Percentiles rank a stretch among this genome's conserved stretches.
Conservation (phyloP, 352 stramenopile genomes). For the Thraustochytrium sp. region DNA sequence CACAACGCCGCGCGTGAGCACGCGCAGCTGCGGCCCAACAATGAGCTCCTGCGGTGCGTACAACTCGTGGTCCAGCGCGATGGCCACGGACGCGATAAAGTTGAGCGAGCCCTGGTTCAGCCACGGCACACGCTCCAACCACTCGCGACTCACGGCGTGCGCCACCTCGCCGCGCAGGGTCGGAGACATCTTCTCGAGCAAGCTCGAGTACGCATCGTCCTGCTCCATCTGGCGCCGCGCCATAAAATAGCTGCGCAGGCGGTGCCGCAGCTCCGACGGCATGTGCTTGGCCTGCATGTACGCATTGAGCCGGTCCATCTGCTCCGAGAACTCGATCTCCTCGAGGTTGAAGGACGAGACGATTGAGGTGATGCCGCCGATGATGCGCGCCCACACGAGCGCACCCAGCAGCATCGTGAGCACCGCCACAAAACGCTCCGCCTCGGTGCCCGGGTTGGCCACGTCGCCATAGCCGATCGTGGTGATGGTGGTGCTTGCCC, state of each 20-base stretch:
- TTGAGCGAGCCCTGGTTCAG: slow-evolving; percentile 14
- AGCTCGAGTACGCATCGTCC: slow-evolving; percentile 2
- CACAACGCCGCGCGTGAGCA: slow-evolving; percentile 17
- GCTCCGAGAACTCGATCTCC: slow-evolving; percentile 18
- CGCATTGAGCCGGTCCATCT: slow-evolving; percentile 30
- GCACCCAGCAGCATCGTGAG: slow-evolving; percentile 43
- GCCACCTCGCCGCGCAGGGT: slow-evolving; percentile 29
- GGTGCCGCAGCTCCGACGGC: neutral
- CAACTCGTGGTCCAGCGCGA: slow-evolving; percentile 24
- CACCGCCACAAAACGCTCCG: slow-evolving; percentile 36
- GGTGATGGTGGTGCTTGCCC: slow-evolving; percentile 52
- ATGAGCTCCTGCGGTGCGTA: slow-evolving; percentile 32
- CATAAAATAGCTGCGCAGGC: neutral
- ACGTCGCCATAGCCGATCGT: slow-evolving; percentile 50
- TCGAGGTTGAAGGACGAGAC: slow-evolving; percentile 36
- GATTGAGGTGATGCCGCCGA: slow-evolving; percentile 36
- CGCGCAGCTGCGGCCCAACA: neutral
- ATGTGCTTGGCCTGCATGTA: slow-evolving; percentile 38
- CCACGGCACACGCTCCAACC: slow-evolving; percentile 19
- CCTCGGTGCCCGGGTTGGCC: slow-evolving; percentile 24
- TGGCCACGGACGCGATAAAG: slow-evolving; percentile 27
- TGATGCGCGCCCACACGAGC: slow-evolving; percentile 46
- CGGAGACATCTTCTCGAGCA: slow-evolving; percentile 38
- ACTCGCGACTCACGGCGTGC: neutral
- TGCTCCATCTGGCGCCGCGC: slow-evolving; percentile 4